Percentiles rank a stretch among this genome's conserved stretches.
Evolutionary conservation across 2,329 filamentous ascomycete genomes (phyloP).

Genomic region (Aureobasidium melanogenum): DNA sequence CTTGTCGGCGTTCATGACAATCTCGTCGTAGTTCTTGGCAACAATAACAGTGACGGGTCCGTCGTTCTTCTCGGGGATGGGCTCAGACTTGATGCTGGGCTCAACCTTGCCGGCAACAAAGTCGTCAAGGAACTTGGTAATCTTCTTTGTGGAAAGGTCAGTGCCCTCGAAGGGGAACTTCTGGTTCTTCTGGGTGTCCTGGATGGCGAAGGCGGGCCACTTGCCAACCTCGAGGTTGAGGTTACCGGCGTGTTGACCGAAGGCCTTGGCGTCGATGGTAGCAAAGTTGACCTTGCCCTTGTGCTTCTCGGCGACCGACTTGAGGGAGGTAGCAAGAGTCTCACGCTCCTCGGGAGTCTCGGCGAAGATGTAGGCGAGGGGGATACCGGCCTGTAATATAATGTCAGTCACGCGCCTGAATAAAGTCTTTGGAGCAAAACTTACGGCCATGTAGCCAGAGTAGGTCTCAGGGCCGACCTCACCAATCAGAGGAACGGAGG

Average conservation of each 20-base stretch:
- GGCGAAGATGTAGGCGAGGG: slow-evolving; percentile 28
- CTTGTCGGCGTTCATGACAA: slow-evolving; percentile 90
- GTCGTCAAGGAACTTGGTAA: slow-evolving; percentile 76
- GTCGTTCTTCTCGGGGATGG: slow-evolving; percentile 87
- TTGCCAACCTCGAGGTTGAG: slow-evolving; percentile 92
- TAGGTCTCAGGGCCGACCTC: slow-evolving; percentile 98
- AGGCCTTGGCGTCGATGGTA: slow-evolving; percentile 89
- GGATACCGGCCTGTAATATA: slow-evolving; percentile 58
- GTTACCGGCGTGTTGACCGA: slow-evolving; percentile 91
- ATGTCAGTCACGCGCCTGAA: not conserved
- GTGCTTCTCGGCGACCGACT: slow-evolving; percentile 80
- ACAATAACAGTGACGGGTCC: slow-evolving; percentile 82
- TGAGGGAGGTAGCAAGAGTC: slow-evolving; percentile 65
- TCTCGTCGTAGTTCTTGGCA: slow-evolving; percentile 83
- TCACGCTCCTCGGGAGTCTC: slow-evolving; percentile 42
- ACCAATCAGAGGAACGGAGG: slow-evolving; percentile 82
- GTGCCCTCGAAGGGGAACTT: slow-evolving; percentile 75
- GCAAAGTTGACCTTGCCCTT: slow-evolving; percentile 96
- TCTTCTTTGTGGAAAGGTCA: slow-evolving; percentile 63
- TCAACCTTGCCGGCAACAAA: slow-evolving; percentile 81
- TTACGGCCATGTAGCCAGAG: slow-evolving; percentile 77
- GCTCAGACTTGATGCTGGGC: slow-evolving; percentile 97
- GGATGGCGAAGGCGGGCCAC: slow-evolving; percentile 97
- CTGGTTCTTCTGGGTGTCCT: slow-evolving; percentile 88
- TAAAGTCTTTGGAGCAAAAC: slow-evolving; percentile 20